Evolutionary conservation across 352 stramenopile species (phyloP).

Genomic region (Phytophthora idaei): DNA sequence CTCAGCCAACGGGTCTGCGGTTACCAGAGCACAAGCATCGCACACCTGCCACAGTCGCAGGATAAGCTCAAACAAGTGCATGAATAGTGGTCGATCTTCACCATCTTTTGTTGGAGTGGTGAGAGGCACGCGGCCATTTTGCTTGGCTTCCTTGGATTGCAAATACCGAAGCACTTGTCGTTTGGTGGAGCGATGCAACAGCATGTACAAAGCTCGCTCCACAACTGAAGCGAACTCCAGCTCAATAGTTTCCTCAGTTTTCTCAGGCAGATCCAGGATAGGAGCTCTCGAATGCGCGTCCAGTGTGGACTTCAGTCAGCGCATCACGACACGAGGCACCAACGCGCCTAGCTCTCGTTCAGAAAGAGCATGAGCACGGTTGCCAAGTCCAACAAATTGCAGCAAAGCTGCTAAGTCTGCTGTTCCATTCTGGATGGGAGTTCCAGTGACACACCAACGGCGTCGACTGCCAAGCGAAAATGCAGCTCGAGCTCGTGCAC

Average conservation of each 20-base stretch:
- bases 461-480: conserved; percentile 72
- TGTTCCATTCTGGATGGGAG: conserved; percentile 89
- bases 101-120: conserved; percentile 29
- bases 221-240: conserved; percentile 70
- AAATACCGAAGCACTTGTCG: conserved; percentile 80
- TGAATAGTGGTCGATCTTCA: conserved; percentile 52
- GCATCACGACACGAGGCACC: conserved; percentile 83
- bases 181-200: conserved; percentile 85
- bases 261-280: conserved; percentile 64
- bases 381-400: conserved; percentile 80
- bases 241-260: conserved; percentile 63
- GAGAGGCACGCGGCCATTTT: conserved; percentile 16
- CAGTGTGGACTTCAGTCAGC: conserved; percentile 81
- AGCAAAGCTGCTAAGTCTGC: conserved; percentile 89
- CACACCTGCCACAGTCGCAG: conserved; percentile 88
- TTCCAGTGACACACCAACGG: conserved; percentile 91
- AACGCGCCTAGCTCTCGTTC: conserved; percentile 74
- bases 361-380: conserved; percentile 54
- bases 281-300: conserved; percentile 50
- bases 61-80: conserved; percentile 91
- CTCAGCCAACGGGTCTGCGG: conserved; percentile 49
- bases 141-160: conserved; percentile 46
- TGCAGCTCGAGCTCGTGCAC: conserved; percentile 61
- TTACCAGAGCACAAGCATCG: conserved; percentile 70
- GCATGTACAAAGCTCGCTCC: conserved; percentile 77